Conservation (phyloP, 805 yeast species). For the Kregervanrija pseudodelftensis region DNA sequence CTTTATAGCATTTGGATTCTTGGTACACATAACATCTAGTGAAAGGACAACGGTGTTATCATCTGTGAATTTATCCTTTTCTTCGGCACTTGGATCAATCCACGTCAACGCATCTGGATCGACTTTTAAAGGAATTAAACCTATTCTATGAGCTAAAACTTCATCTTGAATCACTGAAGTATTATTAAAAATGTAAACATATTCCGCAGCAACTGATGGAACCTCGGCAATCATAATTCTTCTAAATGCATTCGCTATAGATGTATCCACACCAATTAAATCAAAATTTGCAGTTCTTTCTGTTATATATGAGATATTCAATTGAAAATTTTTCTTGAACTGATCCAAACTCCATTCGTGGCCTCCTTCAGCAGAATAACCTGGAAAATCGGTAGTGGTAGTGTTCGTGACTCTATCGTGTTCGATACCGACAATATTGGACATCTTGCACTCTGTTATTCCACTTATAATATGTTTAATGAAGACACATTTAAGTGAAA, state of each 20-base stretch:
- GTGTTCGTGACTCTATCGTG: conserved; percentile 89
- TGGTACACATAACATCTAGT: conserved; percentile 75
- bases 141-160: conserved; percentile 92
- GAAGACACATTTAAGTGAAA: not conserved
- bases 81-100: conserved; percentile 63
- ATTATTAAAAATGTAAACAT: conserved; percentile 84
- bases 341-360: conserved; percentile 78
- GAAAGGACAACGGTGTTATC: conserved; percentile 83
- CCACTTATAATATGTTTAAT: no score
- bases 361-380: conserved; percentile 56
- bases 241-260: conserved; percentile 93
- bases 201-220: conserved; percentile 92
- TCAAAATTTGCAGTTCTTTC: conserved; percentile 82
- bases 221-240: conserved; percentile 96
- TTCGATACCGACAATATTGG: conserved; percentile 75
- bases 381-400: conserved; percentile 87
- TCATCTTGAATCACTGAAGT: conserved; percentile 97
- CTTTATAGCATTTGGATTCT: conserved; percentile 76
- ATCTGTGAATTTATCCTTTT: conserved; percentile 70
- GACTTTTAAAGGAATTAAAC: conserved; percentile 81
- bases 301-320: conserved; percentile 57
- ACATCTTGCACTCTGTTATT: conserved; percentile 14
- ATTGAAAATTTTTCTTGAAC: conserved; percentile 61
- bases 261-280: conserved; percentile 77
- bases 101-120: conserved; percentile 86